Conservation (phyloP, 1,284 basidiomycete species). For the Chalciporus sp. region DNA sequence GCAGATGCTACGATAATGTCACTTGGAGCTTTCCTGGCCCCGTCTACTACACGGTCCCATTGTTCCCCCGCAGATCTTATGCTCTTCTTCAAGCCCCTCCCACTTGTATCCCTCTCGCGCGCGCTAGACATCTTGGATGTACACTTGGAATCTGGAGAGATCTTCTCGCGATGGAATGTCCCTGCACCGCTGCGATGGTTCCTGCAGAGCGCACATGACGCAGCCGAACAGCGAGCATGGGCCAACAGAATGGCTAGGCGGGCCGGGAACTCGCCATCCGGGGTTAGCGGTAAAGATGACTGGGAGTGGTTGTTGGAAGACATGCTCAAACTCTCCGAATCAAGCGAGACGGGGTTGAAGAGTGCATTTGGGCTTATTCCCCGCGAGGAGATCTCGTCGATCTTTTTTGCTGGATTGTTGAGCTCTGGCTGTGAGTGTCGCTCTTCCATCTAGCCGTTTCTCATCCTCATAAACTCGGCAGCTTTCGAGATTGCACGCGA, state of each 20-base stretch:
- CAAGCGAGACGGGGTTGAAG: constrained; percentile 59
- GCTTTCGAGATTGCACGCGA: constrained; percentile 79
- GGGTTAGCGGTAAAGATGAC: constrained; percentile 64
- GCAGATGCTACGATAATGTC: constrained; percentile 80
- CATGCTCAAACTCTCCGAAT: constrained; percentile 80
- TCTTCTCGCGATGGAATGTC: constrained; percentile 83
- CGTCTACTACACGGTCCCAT: constrained; percentile 62
- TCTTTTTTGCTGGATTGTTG: constrained; percentile 84
- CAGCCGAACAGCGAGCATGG: constrained; percentile 76
- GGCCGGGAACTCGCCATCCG: constrained; percentile 57
- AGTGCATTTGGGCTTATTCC: constrained; percentile 82
- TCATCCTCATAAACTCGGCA: constrained; percentile 37
- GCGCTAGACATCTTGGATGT: constrained; percentile 89
- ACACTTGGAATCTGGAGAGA: constrained; percentile 92
- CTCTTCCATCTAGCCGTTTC: not conserved
- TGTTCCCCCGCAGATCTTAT: constrained; percentile 73
- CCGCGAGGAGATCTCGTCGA: constrained; percentile 68
- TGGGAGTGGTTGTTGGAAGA: constrained; percentile 89
- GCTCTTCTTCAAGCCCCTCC: constrained; percentile 81
- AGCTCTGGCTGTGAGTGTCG: constrained; percentile 82
- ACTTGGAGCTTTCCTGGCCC: constrained; percentile 77
- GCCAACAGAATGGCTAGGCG: constrained; percentile 85
- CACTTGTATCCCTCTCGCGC: constrained; percentile 71
- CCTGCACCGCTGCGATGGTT: constrained; percentile 84
- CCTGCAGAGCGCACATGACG: constrained; percentile 71